phyloP scores from a whole-genome alignment of 2,329 filamentous ascomycete genomes.

The Tolypocladium paradoxum region DNA sequence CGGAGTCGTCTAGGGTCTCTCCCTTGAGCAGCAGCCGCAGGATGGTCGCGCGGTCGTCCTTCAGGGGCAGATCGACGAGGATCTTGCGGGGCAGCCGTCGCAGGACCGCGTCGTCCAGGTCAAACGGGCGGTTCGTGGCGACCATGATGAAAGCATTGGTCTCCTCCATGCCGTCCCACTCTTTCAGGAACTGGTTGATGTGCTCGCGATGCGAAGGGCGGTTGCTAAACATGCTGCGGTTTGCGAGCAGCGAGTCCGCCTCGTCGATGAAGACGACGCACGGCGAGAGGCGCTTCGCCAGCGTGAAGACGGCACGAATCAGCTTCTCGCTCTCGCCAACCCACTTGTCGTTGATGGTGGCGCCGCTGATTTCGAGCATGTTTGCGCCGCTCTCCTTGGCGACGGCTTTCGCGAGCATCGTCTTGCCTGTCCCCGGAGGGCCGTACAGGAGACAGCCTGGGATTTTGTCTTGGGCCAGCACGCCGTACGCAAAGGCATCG shows the following conservation, averaged over 20 bases:
- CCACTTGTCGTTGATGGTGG: conserved; percentile 91
- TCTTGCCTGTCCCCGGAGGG: conserved; percentile 72
- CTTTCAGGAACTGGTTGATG: conserved; percentile 91
- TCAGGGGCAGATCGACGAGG: conserved; percentile 61
- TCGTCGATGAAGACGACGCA: conserved; percentile 97
- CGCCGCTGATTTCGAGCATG: conserved; percentile 80
- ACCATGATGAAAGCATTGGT: conserved; percentile 94
- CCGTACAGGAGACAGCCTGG: conserved; percentile 83
- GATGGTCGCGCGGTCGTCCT: conserved; percentile 56
- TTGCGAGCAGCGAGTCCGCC: conserved; percentile 83
- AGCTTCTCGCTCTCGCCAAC: conserved; percentile 96
- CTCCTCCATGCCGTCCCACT: conserved; percentile 87
- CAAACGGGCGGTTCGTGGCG: conserved; percentile 89
- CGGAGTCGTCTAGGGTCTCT: conserved; percentile 50
- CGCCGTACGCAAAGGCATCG: conserved; percentile 92
- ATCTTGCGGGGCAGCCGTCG: conserved; percentile 64
- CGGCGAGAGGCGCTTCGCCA: conserved; percentile 84
- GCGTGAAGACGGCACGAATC: conserved; percentile 78
- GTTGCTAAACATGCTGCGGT: conserved; percentile 54
- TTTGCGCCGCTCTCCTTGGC: conserved; percentile 58
- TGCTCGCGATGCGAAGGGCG: conserved; percentile 72
- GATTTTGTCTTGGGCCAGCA: conserved; percentile 82
- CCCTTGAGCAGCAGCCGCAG: conserved; percentile 60
- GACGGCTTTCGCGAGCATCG: conserved; percentile 57
- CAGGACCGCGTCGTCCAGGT: conserved; percentile 80